Base-by-base conservation (phyloP, 352 stramenopile genomes). In the Phytophthora palmivora region DNA sequence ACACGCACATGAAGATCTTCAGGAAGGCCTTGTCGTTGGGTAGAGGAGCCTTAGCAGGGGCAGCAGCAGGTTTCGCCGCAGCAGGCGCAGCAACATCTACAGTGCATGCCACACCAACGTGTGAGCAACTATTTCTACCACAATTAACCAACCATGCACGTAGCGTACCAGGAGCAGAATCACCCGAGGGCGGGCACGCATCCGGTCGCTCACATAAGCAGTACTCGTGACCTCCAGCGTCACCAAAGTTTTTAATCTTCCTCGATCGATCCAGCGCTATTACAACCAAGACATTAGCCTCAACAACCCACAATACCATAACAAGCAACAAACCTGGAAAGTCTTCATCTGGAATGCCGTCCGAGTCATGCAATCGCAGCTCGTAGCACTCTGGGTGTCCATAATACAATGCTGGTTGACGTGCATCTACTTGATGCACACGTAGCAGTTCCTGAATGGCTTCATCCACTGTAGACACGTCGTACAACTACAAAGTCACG, bases 211-310 rank as follows among this genome's bases (percentile, higher is more conserved):
- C 88, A 57, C 88, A 96, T 26, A 96, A 66, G 54, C 88, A 96
- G 53, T 94, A 96, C 47, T 95, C 87, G 42, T 96, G 88, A 4
- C 85, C 86, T 0, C 86, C 87, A 28, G 86, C 86, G 53, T 96
- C 87, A n/a, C 88, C 88, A 75, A 96, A 95, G 67, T 95, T 95
- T 66, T 96, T 96, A 56, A 96, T 96, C 64, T 94, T 95, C 7
- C 88, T 72, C 6, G 86, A 95, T 12, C 86, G 79, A 49, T 96
- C 86, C 12, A 96, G 63, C 4, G 88, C 88, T 94, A 45, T 9
- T 16, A 33, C 15, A 18, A 64, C 28, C 22, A 57, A 26, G 33
- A 53, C 12, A 24, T 54, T 10, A 79, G 38, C 22, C 37, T 14
- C 7, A 34, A 15, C 14, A 33, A 30, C 33, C 1, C 8, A 47